Evolutionary conservation across 1,284 basidiomycete species (phyloP).

Genomic region (Phaffia rhodozyma): DNA sequence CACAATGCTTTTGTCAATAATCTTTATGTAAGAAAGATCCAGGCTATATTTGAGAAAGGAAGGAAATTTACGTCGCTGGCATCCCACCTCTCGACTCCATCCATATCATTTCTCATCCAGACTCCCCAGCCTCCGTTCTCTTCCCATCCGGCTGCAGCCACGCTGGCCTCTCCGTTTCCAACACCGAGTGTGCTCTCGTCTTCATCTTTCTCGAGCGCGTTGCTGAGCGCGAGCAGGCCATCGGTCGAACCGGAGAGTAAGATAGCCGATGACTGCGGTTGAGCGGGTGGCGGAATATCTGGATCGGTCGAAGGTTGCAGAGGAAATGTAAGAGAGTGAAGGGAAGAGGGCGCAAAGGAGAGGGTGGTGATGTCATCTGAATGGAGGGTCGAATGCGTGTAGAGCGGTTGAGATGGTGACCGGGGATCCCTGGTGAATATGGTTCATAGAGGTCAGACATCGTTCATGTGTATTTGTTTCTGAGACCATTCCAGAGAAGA

Average conservation of each 20-base stretch:
- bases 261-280: slow-evolving; percentile 27
- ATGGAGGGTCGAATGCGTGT: slow-evolving; percentile 39
- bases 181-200: slow-evolving; percentile 37
- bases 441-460: not conserved
- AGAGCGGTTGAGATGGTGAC: slow-evolving; percentile 30
- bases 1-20: not conserved
- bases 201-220: slow-evolving; percentile 37
- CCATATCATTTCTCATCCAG: slow-evolving; percentile 37
- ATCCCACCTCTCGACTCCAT: slow-evolving; percentile 31
- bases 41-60: not conserved
- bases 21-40: not conserved
- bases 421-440: slow-evolving; percentile 32
- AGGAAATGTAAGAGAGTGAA: slow-evolving; percentile 22
- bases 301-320: slow-evolving; percentile 20
- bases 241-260: slow-evolving; percentile 39
- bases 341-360: slow-evolving; percentile 35
- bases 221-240: slow-evolving; percentile 37
- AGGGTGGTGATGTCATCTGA: slow-evolving; percentile 41
- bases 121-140: slow-evolving; percentile 25
- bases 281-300: not conserved
- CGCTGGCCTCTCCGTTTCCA: slow-evolving; percentile 34
- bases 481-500: not conserved
- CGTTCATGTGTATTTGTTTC: not conserved
- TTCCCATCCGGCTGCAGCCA: slow-evolving; percentile 28
- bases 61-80: slow-evolving; percentile 26